phyloP scores from a whole-genome alignment of 345 rosid species.

The Erysimum cheiranthoides region DNA sequence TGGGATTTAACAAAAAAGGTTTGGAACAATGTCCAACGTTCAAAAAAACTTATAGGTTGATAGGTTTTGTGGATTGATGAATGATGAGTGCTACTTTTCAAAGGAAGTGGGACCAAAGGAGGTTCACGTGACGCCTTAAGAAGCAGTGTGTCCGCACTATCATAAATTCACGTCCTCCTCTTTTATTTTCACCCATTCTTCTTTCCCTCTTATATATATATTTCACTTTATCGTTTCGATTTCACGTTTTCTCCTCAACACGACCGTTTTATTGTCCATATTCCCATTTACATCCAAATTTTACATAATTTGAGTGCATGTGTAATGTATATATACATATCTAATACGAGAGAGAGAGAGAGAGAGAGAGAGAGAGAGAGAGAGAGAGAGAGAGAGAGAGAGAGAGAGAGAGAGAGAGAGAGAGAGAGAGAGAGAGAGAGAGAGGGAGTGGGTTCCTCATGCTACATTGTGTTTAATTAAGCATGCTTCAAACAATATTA shows the following conservation, averaged over 20 bases:
- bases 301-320: neutral
- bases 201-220: neutral
- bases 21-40: slow-evolving; percentile 39
- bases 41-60: slow-evolving; percentile 13
- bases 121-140: slow-evolving; percentile 39
- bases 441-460: slow-evolving; percentile 39
- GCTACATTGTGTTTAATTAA: slow-evolving; percentile 19
- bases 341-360: neutral
- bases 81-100: slow-evolving; percentile 35
- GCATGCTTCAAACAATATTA: slow-evolving; percentile 28
- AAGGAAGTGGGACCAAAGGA: slow-evolving; percentile 6
- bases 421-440: neutral
- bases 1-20: slow-evolving; percentile 5
- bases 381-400: neutral
- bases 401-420: neutral
- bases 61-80: slow-evolving; percentile 10
- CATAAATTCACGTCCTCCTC: slow-evolving; percentile 20
- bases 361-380: neutral
- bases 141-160: slow-evolving; percentile 31
- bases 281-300: neutral
- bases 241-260: neutral
- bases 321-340: neutral
- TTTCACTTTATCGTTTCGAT: slow-evolving; percentile 6
- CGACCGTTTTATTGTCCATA: slow-evolving; percentile 32
- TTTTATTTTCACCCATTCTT: slow-evolving; percentile 23